These are phyloP conservation scores for Dimargaris cristalligena DNA, from an alignment of 192 early-diverging fungal genomes.

Conservation along the genomic window DNA sequence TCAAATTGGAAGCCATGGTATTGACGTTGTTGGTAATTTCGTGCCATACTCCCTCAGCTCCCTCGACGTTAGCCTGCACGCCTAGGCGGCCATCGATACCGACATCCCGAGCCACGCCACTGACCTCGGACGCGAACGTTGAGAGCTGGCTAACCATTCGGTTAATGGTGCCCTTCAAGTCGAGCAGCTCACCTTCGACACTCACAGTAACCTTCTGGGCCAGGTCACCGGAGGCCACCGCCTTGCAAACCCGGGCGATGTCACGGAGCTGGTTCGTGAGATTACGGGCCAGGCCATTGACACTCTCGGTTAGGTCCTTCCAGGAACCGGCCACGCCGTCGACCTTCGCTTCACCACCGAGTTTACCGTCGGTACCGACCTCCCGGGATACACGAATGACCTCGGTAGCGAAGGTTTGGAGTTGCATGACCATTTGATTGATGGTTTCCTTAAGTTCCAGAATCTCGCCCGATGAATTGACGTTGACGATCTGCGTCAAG, in stretches of 20 bases:
- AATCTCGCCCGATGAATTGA: conserved; percentile 41
- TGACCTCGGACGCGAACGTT: conserved; percentile 43
- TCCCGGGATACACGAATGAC: conserved; percentile 39
- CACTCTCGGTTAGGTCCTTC: conserved; percentile 48
- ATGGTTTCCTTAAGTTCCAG: conserved; percentile 44
- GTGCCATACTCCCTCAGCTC: conserved; percentile 60
- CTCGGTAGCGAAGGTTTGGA: conserved; percentile 24
- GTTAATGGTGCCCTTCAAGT: conserved; percentile 44
- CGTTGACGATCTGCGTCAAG: conserved; percentile 34
- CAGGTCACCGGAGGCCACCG: conserved; percentile 44
- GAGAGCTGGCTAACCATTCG: conserved; percentile 36
- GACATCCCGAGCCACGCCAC: conserved; percentile 44
- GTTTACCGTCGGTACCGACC: conserved; percentile 49
- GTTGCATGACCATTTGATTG: conserved; percentile 47
- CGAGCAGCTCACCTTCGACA: conserved; percentile 36
- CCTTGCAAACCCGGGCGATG: conserved; percentile 49
- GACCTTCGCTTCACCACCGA: conserved; percentile 43
- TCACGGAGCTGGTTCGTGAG: conserved; percentile 47
- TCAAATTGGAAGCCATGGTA: conserved; percentile 55
- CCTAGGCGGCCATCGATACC: conserved; percentile 60
- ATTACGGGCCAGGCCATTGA: conserved; percentile 53
- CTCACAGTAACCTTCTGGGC: conserved; percentile 29
- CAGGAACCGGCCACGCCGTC: conserved; percentile 44
- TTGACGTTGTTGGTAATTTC: conserved; percentile 61
- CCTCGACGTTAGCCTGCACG: conserved; percentile 51